phyloP scores from a whole-genome alignment of 2,329 filamentous ascomycete genomes.

The Clathrospora elynae region DNA sequence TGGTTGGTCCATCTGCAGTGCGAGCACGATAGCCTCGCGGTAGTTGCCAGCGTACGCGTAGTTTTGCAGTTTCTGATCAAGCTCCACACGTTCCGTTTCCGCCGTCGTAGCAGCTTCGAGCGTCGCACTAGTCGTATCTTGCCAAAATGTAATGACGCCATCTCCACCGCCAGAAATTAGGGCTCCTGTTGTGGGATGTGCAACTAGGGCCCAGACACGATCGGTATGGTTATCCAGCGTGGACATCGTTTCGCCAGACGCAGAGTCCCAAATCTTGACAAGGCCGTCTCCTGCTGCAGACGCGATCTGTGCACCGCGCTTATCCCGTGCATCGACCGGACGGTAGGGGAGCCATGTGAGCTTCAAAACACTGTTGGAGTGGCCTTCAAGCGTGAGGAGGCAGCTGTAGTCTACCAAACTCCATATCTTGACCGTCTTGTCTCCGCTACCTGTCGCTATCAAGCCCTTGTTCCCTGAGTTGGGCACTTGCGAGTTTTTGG shows the following conservation, averaged over 20 bases:
- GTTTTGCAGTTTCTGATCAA: constrained; percentile 93
- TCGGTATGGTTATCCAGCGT: constrained; percentile 98
- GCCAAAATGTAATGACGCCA: constrained; percentile 93
- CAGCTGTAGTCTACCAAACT: constrained; percentile 90
- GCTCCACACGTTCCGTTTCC: constrained; percentile 80
- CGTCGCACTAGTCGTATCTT: constrained; percentile 83
- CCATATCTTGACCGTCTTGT: constrained; percentile 97
- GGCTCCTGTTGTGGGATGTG: constrained; percentile 66
- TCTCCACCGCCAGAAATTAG: constrained; percentile 92
- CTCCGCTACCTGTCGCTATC: constrained; percentile 87
- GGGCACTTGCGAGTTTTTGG: constrained; percentile 68
- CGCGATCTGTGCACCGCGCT: constrained; percentile 72
- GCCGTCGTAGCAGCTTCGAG: constrained; percentile 74
- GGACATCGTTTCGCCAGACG: constrained; percentile 79
- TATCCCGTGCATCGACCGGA: constrained; percentile 49
- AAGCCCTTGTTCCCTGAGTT: constrained; percentile 74
- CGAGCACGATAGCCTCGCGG: constrained; percentile 88
- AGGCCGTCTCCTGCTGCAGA: constrained; percentile 92
- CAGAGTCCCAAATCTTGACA: constrained; percentile 94
- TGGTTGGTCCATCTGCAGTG: constrained; percentile 92
- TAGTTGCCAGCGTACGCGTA: constrained; percentile 87
- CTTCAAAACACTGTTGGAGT: constrained; percentile 94
- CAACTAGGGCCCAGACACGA: constrained; percentile 86
- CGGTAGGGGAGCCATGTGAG: constrained; percentile 78
- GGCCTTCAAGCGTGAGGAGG: constrained; percentile 90